Evolutionary conservation across 2,329 filamentous ascomycete genomes (phyloP).

Genomic region (Chaetothyriales sp.): DNA sequence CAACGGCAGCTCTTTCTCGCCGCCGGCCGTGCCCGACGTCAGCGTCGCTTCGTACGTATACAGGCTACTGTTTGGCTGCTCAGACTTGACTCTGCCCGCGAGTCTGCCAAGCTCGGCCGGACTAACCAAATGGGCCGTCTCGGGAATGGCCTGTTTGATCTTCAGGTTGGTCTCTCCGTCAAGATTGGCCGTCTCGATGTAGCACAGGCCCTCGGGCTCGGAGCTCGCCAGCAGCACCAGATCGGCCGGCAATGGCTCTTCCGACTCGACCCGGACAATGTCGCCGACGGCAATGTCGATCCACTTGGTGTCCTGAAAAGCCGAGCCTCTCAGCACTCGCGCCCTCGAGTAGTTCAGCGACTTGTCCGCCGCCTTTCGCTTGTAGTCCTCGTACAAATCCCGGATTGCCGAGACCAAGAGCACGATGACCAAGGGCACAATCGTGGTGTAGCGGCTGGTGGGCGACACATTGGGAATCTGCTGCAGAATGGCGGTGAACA

Average conservation of each 20-base stretch:
- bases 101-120: constrained; percentile 72
- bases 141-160: constrained; percentile 92
- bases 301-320: constrained; percentile 81
- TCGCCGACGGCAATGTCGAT: constrained; percentile 87
- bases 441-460: constrained; percentile 91
- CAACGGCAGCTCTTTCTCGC: constrained; percentile 81
- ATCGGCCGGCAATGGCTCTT: constrained; percentile 89
- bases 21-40: constrained; percentile 77
- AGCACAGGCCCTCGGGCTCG: constrained; percentile 92
- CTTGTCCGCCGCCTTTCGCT: constrained; percentile 74
- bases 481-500: constrained; percentile 88
- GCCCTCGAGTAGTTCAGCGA: constrained; percentile 79
- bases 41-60: constrained; percentile 97
- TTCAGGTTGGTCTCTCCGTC: constrained; percentile 98
- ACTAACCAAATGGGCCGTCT: constrained; percentile 79
- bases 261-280: constrained; percentile 82
- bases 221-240: constrained; percentile 85
- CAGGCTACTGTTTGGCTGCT: constrained; percentile 94
- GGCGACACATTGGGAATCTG: constrained; percentile 92
- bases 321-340: constrained; percentile 66
- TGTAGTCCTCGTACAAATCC: constrained; percentile 85
- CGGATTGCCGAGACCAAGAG: constrained; percentile 90
- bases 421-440: constrained; percentile 82
- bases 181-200: constrained; percentile 95
- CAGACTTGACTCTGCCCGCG: constrained; percentile 75